Conservation (phyloP, 495 filamentous ascomycete species). For the Podospora fimiseda region DNA sequence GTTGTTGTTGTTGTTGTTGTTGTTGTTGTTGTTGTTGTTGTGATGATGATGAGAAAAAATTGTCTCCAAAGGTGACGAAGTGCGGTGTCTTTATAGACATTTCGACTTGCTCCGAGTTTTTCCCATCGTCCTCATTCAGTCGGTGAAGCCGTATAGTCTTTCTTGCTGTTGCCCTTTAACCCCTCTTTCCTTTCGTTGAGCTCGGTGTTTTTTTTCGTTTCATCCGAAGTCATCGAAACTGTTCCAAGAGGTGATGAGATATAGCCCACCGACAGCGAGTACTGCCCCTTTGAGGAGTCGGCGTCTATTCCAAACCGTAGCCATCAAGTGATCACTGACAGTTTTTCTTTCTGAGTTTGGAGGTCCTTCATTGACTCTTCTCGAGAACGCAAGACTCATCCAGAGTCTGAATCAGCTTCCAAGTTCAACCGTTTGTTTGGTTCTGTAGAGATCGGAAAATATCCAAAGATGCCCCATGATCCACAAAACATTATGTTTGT, state of each 20-base stretch:
- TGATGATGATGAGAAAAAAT: background rate
- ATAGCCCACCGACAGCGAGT: background rate
- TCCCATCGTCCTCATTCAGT: too few species aligned
- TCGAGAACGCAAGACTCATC: too few species aligned
- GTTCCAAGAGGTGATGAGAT: background rate
- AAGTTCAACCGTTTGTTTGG: too few species aligned
- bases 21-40: background rate
- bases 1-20: background rate
- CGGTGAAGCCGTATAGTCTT: background rate
- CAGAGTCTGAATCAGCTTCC: too few species aligned
- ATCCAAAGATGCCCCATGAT: too few species aligned
- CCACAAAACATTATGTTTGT: too few species aligned
- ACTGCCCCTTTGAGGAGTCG: background rate
- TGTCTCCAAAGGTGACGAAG: background rate
- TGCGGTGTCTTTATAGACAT: constrained; percentile 6
- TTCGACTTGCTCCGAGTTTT: too few species aligned
- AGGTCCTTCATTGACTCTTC: too few species aligned
- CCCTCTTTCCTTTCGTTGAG: background rate
- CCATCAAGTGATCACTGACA: background rate
- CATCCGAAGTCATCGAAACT: constrained; percentile 4
- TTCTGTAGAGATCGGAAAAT: too few species aligned
- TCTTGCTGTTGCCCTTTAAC: background rate
- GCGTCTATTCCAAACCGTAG: background rate
- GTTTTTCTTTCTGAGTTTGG: too few species aligned
- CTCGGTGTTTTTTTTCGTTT: background rate